Base-by-base conservation (phyloP, 2,329 filamentous ascomycete species). In the Sclerotinia nivalis region DNA sequence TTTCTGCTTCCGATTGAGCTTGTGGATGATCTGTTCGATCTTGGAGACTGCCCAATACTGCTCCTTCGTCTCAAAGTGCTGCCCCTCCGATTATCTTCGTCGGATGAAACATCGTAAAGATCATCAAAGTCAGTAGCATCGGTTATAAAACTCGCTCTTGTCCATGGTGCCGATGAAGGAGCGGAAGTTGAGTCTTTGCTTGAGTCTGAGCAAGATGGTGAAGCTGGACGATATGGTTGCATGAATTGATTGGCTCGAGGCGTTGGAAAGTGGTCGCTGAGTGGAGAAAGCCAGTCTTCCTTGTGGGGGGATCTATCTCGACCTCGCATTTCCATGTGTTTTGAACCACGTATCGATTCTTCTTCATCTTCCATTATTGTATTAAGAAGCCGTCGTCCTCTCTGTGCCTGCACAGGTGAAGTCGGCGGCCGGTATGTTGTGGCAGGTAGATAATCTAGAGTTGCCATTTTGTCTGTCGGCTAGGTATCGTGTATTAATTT, bases 71-170 rank as follows among this genome's bases (percentile, higher is more conserved):
- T 69, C 60, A 72, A 25, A 25, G 43, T 54, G 71, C 77, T 84
- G 82, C 59, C 75, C 83, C 82, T 77, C 81, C 84, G 77, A 79
- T 79, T 75, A 75, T 97, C 93, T 68, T 93, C 88, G 74, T 96
- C 93, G 22, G 92, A 78, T 64, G 77, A 93, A 55, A 93, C 86
- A 80, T 96, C 92, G 80, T 97, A 97, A 62, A 97, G 83, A 76
- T 96, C 93, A 80, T 97, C 92, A 76, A 95, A 95, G 73, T 93
- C 90, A 74, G 87, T 92, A 72, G 85, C 85, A 75, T 88, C 87
- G 74, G 90, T 90, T 78, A 86, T 83, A 75, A 84, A 81, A 82
- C 86, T 91, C 75, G 84, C 83, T 75, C 88, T 84, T 71, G 80
- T 89, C 91, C 90, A 89, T 37, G 84, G 84, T 72, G 86, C 84